Evolutionary conservation across 2,329 filamentous ascomycete genomes (phyloP), one percentile per base, ranked within the genome.

Genomic region (Aspergillus sp.): DNA sequence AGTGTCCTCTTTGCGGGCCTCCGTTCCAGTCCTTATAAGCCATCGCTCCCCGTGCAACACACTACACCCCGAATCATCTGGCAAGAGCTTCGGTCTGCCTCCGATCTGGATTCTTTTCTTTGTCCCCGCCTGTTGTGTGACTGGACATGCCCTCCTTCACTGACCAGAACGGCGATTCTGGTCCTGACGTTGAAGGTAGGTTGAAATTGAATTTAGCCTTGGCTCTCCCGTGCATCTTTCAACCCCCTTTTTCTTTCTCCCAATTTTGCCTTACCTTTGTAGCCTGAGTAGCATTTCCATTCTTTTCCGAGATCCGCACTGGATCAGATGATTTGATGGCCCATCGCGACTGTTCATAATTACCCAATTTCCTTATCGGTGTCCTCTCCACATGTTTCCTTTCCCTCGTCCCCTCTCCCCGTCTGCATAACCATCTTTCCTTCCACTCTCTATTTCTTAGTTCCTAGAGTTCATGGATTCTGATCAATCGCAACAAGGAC

Each of bases 171-270:
- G 57, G 53, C 57, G 64, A 65, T 52, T 57, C 60, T 29, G 65
- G 63, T 47, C 57, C 63, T 57, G 66, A 69, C 57, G 59, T 62
- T 64, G 65, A 69, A 71, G 72, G 72, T 74, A 72, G 67, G 72
- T 65, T 36, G 51, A 20, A 22, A 42, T 18, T 42, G 46, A 46
- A 50, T 59, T 61, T 63, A 62, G 52, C 58, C 18, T 57, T 49
- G 29, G 52, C 58, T 58, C 49, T 47, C 46, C 51, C 20, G 36
- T 24, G 12, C 20, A 22, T 26, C 53, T 31, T 16, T 16, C 6
- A 22, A 6, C 18, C 29, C 45, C 42, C n/a, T 29, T 56, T 47
- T 55, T 22, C 53, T 39, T 55, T 32, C 50, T 32, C 59, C 57
- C 36, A 26, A 55, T 53, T 57, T 52, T 54, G 39, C 62, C 53